Conservation (phyloP, 2,329 filamentous ascomycete genomes). For the Chaetomium sp. region DNA sequence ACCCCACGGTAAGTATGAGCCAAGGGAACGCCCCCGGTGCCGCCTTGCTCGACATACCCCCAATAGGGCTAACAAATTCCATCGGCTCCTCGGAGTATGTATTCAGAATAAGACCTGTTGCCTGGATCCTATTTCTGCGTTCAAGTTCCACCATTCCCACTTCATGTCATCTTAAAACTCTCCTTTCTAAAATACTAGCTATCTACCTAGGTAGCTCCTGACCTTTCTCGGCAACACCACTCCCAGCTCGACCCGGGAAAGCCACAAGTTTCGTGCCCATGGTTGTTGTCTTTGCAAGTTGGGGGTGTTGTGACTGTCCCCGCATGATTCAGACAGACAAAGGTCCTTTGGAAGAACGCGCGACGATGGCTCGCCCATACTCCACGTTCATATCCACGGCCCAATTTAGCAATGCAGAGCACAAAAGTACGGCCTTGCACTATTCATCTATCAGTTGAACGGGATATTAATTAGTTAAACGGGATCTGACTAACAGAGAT, state of each 20-base stretch:
- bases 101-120: background rate
- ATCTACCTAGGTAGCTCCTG: background rate
- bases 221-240: too few relatives aligned
- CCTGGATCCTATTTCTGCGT: background rate
- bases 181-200: background rate
- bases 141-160: background rate
- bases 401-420: background rate
- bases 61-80: background rate
- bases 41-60: background rate
- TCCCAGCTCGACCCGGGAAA: too few relatives aligned
- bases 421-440: background rate
- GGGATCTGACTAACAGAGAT: background rate
- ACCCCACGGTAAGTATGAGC: too few relatives aligned
- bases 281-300: background rate
- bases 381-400: too few relatives aligned
- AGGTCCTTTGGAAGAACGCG: background rate
- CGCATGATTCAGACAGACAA: background rate
- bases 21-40: too few relatives aligned
- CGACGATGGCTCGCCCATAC: too few relatives aligned
- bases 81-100: background rate
- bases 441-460: background rate
- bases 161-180: background rate
- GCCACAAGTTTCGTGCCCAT: background rate
- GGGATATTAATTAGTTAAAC: background rate
- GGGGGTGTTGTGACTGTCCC: background rate